These are phyloP conservation scores for Lichtheimia ramosa DNA, from an alignment of 371 early-diverging fungal species.

Conservation along the genomic window DNA sequence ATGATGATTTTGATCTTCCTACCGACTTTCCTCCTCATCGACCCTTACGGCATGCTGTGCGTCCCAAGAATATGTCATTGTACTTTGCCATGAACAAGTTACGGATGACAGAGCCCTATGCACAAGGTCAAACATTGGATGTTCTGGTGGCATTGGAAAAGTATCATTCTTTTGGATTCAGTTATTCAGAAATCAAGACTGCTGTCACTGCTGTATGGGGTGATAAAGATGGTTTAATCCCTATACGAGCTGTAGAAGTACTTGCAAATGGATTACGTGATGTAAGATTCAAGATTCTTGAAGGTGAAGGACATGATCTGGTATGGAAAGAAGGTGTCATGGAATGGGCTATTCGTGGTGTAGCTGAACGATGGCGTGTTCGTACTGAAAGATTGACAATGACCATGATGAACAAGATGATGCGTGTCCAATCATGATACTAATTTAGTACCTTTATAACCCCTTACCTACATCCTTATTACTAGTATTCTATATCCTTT, in stretches of 20 bases:
- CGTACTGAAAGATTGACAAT: constrained; percentile 3
- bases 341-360: constrained; percentile 51
- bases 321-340: constrained; percentile 60
- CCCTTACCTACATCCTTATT: too few species aligned
- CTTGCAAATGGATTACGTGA: constrained; percentile 42
- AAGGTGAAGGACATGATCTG: constrained; percentile 52
- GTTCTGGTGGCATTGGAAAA: constrained; percentile 51
- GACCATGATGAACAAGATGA: constrained; percentile 6
- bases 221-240: constrained; percentile 49
- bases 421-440: neutral
- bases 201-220: constrained; percentile 54
- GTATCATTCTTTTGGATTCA: constrained; percentile 50
- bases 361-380: constrained; percentile 28
- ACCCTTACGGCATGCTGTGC: constrained; percentile 48
- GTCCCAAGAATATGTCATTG: constrained; percentile 45
- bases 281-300: constrained; percentile 44
- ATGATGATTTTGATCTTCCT: constrained; percentile 33
- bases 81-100: constrained; percentile 48
- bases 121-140: constrained; percentile 44
- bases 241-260: constrained; percentile 35
- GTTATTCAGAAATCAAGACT: constrained; percentile 35
- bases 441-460: neutral
- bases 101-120: constrained; percentile 43
- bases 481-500: too few species aligned
- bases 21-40: constrained; percentile 53